Conservation (phyloP, 2,329 filamentous ascomycete genomes). For the Mariannaea sp. region DNA sequence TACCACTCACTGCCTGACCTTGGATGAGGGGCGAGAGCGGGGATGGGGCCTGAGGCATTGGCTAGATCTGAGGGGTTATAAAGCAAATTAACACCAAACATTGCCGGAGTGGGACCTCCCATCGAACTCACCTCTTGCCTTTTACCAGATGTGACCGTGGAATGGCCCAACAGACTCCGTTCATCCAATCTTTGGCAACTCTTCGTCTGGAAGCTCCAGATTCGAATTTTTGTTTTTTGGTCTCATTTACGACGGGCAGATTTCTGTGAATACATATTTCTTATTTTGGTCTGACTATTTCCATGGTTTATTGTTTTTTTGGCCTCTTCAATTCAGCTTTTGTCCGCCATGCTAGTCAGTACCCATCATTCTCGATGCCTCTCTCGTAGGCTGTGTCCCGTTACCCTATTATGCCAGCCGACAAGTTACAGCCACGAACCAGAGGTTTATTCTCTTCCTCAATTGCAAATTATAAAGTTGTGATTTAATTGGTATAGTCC, state of each 20-base stretch:
- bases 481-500: too few species aligned
- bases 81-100: not conserved
- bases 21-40: too few species aligned
- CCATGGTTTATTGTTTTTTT: too few species aligned
- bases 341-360: too few species aligned
- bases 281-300: slow-evolving; percentile 14
- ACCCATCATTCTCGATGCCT: too few species aligned
- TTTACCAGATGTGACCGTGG: slow-evolving; percentile 82
- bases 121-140: slow-evolving; percentile 78
- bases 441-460: too few species aligned
- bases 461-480: too few species aligned
- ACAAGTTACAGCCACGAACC: too few species aligned
- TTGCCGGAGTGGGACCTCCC: slow-evolving; percentile 69
- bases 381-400: too few species aligned
- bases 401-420: too few species aligned
- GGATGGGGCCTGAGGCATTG: rapidly evolving
- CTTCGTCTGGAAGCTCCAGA: slow-evolving; percentile 45
- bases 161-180: slow-evolving; percentile 57
- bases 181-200: slow-evolving; percentile 57
- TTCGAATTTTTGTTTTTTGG: slow-evolving; percentile 49
- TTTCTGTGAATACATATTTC: not conserved
- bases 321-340: too few species aligned
- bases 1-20: too few species aligned
- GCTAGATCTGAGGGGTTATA: slow-evolving; percentile 25
- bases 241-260: slow-evolving; percentile 7